Conservation (phyloP, 495 filamentous ascomycete genomes). For the Aspergillus nanangensis region DNA sequence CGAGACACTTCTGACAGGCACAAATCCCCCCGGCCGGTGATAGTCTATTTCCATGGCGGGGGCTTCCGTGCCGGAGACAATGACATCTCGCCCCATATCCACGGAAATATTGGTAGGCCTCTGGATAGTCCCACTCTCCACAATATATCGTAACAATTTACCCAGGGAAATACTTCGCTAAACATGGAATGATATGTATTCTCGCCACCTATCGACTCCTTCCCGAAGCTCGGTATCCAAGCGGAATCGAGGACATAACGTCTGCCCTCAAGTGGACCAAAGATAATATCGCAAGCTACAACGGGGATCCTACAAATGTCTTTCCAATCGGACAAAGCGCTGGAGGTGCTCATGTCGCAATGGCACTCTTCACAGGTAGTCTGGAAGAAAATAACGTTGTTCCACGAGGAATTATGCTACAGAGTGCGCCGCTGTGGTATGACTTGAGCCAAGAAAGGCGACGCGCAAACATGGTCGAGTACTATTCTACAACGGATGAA, state of each 20-base stretch:
- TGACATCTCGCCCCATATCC: constrained; percentile 3
- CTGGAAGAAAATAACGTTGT: neutral
- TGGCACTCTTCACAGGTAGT: neutral
- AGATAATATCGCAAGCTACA: neutral
- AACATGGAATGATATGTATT: neutral
- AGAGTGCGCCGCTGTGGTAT: constrained; percentile 3
- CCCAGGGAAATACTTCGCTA: constrained; percentile 6
- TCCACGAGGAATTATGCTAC: constrained; percentile 1
- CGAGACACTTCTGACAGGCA: neutral
- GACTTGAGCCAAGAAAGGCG: constrained; percentile 1
- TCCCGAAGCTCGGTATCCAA: neutral
- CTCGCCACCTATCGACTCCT: constrained; percentile 5
- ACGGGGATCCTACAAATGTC: neutral
- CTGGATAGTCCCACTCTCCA: too few relatives aligned
- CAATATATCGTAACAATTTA: too few relatives aligned
- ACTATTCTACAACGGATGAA: neutral
- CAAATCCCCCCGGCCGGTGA: neutral
- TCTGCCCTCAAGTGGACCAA: constrained; percentile 2
- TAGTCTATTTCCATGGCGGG: constrained; percentile 8
- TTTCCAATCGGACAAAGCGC: constrained; percentile 6
- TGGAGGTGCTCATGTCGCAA: constrained; percentile 2
- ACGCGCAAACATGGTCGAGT: constrained; percentile 2
- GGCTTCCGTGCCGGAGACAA: constrained; percentile 3
- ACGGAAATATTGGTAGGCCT: constrained; percentile 4
- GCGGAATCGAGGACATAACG: constrained; percentile 1